Evolutionary conservation across 2,329 filamentous ascomycete genomes (phyloP).

Genomic region (Diaporthe vexans): DNA sequence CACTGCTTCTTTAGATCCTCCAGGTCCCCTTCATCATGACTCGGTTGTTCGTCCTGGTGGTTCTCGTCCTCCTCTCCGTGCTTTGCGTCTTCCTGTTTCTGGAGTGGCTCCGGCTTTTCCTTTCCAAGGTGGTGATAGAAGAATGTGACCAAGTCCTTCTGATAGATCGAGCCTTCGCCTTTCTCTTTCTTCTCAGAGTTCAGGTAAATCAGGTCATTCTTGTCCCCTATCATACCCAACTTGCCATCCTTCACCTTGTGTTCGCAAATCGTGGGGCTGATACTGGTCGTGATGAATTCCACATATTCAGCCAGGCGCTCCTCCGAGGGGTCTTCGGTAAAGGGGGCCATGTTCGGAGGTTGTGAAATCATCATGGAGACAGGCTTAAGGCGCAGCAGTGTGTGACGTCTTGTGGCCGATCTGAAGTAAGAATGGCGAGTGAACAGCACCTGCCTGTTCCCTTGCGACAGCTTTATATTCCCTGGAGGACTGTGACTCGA

Average conservation of each 20-base stretch:
- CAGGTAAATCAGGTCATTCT: not conserved
- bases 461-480: not conserved
- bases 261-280: not conserved
- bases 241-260: not conserved
- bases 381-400: not conserved
- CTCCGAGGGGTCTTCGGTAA: not conserved
- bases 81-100: not conserved
- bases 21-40: too few species aligned
- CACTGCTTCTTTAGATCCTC: not conserved
- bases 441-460: not conserved
- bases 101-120: not conserved
- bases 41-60: too few species aligned
- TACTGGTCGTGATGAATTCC: not conserved
- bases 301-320: not conserved
- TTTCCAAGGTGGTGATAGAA: not conserved
- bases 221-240: not conserved
- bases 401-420: not conserved
- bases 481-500: not conserved
- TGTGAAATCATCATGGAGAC: not conserved
- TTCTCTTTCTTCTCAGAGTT: not conserved
- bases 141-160: conserved; percentile 1
- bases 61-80: too few species aligned
- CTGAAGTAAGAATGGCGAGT: not conserved
- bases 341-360: not conserved
- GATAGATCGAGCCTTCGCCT: conserved; percentile 1